Conservation (phyloP, 805 yeast genomes). For the Debaryomyces prosopidis region DNA sequence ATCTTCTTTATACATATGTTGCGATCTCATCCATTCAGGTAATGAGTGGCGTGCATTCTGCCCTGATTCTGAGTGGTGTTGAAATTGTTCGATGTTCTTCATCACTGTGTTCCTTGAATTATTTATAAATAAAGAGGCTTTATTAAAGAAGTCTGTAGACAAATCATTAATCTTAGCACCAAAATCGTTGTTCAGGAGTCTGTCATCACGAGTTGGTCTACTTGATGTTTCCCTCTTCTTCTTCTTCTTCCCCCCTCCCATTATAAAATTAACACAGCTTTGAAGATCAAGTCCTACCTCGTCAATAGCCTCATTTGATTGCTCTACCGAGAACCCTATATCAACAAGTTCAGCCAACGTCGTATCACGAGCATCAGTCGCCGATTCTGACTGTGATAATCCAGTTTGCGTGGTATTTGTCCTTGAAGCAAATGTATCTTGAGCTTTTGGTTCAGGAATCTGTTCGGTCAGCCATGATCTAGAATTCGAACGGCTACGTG, state of each 20-base stretch:
- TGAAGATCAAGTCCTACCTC: slow-evolving; percentile 61
- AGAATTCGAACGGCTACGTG: background rate
- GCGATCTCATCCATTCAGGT: slow-evolving; percentile 80
- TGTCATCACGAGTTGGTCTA: slow-evolving; percentile 6
- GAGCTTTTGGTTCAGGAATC: too few relatives aligned
- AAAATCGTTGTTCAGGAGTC: slow-evolving; percentile 17
- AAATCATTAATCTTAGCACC: slow-evolving; percentile 48
- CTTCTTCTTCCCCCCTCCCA: slow-evolving; percentile 53
- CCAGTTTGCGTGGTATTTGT: too few relatives aligned
- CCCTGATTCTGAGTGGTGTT: slow-evolving; percentile 15
- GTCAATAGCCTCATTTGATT: slow-evolving; percentile 59
- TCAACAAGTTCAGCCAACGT: slow-evolving; percentile 70
- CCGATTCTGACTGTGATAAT: too few relatives aligned
- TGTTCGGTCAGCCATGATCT: too few relatives aligned
- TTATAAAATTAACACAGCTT: slow-evolving; percentile 63
- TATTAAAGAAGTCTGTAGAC: slow-evolving; percentile 55
- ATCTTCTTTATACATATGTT: slow-evolving; percentile 45
- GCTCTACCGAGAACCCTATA: slow-evolving; percentile 72
- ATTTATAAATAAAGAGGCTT: slow-evolving; percentile 59
- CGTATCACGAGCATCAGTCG: slow-evolving; percentile 35
- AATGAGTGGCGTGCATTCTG: background rate
- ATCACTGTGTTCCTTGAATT: slow-evolving; percentile 62
- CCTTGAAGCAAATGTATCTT: too few relatives aligned
- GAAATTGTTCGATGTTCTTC: slow-evolving; percentile 62
- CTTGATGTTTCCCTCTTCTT: background rate